A percentile compares a stretch with the other conserved stretches of the same genome.
These are phyloP conservation scores for Colletotrichum higginsianum DNA, from an alignment of 2,329 filamentous ascomycete species.

Conservation along the genomic window DNA sequence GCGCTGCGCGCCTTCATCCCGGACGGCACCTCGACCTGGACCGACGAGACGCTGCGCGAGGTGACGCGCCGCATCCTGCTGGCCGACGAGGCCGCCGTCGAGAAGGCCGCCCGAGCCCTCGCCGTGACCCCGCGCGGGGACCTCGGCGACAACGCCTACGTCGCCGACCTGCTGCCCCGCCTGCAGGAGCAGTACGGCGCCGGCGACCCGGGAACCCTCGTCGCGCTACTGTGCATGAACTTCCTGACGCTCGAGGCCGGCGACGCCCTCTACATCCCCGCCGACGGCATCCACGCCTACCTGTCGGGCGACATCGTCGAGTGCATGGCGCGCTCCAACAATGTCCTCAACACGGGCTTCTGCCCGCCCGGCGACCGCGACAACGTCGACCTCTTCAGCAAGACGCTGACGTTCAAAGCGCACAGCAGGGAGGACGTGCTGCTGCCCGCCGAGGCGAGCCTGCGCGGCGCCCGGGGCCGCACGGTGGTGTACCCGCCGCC, in stretches of 20 bases:
- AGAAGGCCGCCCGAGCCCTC: slow-evolving; percentile 67
- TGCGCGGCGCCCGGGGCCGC: slow-evolving; percentile 69
- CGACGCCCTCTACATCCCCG: slow-evolving; percentile 79
- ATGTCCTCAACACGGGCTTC: slow-evolving; percentile 82
- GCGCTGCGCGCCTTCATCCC: slow-evolving; percentile 69
- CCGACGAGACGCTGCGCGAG: slow-evolving; percentile 70
- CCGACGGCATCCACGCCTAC: slow-evolving; percentile 82
- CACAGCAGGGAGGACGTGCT: slow-evolving; percentile 71
- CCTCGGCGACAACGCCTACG: slow-evolving; percentile 66
- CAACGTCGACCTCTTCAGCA: slow-evolving; percentile 74
- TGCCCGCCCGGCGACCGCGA: slow-evolving; percentile 77
- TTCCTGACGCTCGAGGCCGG: slow-evolving; percentile 76
- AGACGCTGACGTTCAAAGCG: slow-evolving; percentile 74
- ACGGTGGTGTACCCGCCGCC: slow-evolving; percentile 77
- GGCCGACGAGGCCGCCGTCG: slow-evolving; percentile 66
- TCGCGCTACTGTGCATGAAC: slow-evolving; percentile 83
- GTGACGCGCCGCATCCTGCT: slow-evolving; percentile 70
- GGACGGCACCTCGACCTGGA: slow-evolving; percentile 60
- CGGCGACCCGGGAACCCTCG: slow-evolving; percentile 76
- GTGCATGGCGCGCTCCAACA: slow-evolving; percentile 83
- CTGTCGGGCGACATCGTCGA: slow-evolving; percentile 82
- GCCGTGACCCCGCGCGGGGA: slow-evolving; percentile 61
- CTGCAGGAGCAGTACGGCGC: slow-evolving; percentile 75
- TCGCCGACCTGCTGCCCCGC: slow-evolving; percentile 75
- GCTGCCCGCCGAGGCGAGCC: slow-evolving; percentile 55